Base-by-base conservation (phyloP, 345 rosid species). In the Limnanthes douglasii region DNA sequence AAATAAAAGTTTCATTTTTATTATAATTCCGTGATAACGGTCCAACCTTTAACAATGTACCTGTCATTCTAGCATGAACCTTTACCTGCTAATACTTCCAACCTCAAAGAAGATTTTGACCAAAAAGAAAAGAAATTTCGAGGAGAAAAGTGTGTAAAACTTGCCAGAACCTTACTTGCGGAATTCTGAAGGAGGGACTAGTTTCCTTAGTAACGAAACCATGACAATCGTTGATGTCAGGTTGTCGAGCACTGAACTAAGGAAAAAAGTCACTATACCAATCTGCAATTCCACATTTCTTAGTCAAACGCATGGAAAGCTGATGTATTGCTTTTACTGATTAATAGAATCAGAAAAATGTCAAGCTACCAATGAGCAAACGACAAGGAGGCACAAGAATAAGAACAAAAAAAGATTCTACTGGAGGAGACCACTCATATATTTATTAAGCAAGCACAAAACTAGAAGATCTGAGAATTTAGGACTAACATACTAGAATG, bases 151-250 rank as follows among this genome's bases (percentile, higher is more conserved):
- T 6, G 18, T 18, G 21, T 7, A 25, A 12, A 28, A 3, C 1
- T 10, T 28, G n/a, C 27, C 39, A 34, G 41, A 17, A 67, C 66
- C 92, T 32, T 80, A 90, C 94, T 73, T 90, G 75, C 95, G 86
- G 63, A 68, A 90, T 49, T 90, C 95, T 11, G 95, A 84, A 31
- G 65, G 70, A 45, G 95, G 94, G 37, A 84, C 80, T 40, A 80
- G 68, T 52, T 80, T 90, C 73, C 92, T 73, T 65, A 80, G 41
- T 31, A 84, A 61, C 48, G 98, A 90, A 47, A 90, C 95, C 98
- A 84, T 90, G 49, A 90, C 71, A 46, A 90, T 84, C 21, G 98
- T 90, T 17, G 95, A 79, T 22, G 98, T 90, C 63, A 90, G 52
- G 56, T 90, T 90, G 62, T 90, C 98, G 21, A 90, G 84, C 60